A percentile compares a stretch with the other conserved stretches of the same genome.
Conservation (phyloP, 768 basidiomycete genomes). For the Lentinula boryana region DNA sequence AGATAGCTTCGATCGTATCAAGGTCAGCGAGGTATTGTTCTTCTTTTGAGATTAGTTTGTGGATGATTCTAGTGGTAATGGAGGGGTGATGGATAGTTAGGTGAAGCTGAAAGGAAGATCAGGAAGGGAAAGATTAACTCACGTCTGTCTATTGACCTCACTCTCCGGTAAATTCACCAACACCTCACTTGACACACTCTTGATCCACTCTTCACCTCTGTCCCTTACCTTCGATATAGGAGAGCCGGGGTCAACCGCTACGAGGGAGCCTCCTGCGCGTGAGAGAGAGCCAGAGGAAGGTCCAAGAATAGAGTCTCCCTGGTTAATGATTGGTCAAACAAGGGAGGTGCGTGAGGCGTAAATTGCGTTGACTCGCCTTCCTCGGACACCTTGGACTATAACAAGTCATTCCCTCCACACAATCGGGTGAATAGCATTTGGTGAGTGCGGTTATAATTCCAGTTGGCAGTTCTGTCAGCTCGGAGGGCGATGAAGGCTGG, state of each 20-base stretch:
- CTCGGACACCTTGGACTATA: slow-evolving; percentile 81
- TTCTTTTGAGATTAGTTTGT: slow-evolving; percentile 84
- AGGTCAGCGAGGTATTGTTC: slow-evolving; percentile 88
- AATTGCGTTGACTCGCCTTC: no score
- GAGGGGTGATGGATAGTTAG: neutral
- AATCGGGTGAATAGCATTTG: slow-evolving; percentile 84
- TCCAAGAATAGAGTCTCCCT: slow-evolving; percentile 26
- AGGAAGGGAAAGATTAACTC: slow-evolving; percentile 9
- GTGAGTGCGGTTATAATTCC: slow-evolving; percentile 89
- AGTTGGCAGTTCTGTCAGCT: slow-evolving; percentile 63
- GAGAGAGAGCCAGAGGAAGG: slow-evolving; percentile 9
- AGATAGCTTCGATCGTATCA: slow-evolving; percentile 70
- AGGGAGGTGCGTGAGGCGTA: neutral
- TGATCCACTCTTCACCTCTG: slow-evolving; percentile 32
- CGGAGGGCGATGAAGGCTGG: no score
- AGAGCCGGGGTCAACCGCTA: neutral
- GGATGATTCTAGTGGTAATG: slow-evolving; percentile 17
- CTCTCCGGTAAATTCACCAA: slow-evolving; percentile 53
- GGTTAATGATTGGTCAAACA: slow-evolving; percentile 3
- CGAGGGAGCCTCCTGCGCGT: neutral
- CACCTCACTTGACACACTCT: slow-evolving; percentile 35
- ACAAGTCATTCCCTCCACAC: slow-evolving; percentile 73
- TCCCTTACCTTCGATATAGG: neutral
- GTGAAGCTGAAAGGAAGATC: no score
- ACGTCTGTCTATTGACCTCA: slow-evolving; percentile 82